Evolutionary conservation across 371 early-diverging fungal species (phyloP), one percentile per base, ranked within the genome.

Genomic region (Blakeslea trispora): DNA sequence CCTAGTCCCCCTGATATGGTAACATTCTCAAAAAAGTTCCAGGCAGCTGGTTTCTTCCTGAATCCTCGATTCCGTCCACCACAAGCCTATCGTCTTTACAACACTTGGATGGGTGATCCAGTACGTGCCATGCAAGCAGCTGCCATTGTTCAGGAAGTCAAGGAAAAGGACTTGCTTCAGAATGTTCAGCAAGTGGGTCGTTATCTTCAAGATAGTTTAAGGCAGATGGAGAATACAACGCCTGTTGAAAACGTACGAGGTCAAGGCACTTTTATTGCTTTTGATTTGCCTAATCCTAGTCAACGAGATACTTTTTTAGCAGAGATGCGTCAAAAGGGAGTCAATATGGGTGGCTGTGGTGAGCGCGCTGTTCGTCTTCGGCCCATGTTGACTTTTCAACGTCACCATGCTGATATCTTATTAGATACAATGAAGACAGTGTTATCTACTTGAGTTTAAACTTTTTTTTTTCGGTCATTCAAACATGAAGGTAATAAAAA

Each of bases 31-130:
- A 90, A 88, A 57, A 90, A 90, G 53, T 86, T 90, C 74, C 90
- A 88, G 69, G 85, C 88, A 1, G 88, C 88, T 21, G 90, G 90
- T 21, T 90, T 86, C 77, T 90, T 74, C 66, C 69, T 83, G 32
- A 71, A 77, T 1, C 63, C 65, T 3, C 81, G 77, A 19, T 56
- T 90, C 53, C 79, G 87, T 48, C 81, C 86, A 5, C 59, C 75
- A 41, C 83, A 84, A 42, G 72, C 90, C 31, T 83, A 80, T 57
- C 83, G 88, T 56, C 75, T 85, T 50, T 90, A 87, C 53, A 90
- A 90, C 61, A 90, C 88, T 1, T 90, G 90, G 85, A 73, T 87
- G 80, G 88, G 88, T 3, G 90, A 90, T 52, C 87, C 86, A 1
- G 78, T 88, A 8, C 79, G 88, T 21, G 84, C 87, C 3, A 60